Percentiles rank a stretch among this genome's conserved stretches.
Evolutionary conservation across 2,329 filamentous ascomycete species (phyloP).

Genomic region (Fusarium circinatum): DNA sequence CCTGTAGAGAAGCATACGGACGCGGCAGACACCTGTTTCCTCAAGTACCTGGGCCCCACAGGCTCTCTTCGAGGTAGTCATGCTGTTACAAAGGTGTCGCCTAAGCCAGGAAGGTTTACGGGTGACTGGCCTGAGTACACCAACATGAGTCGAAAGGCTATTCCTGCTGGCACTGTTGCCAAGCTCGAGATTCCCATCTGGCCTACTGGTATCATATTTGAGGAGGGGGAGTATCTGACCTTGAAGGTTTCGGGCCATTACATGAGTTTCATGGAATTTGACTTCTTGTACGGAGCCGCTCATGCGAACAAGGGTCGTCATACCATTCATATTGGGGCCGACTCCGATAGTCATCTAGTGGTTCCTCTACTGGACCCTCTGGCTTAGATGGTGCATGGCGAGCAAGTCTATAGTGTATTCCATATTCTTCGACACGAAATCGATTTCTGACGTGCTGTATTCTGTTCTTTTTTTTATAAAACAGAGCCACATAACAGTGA

Average conservation of each 20-base stretch:
- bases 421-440: rapidly evolving
- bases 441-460: rapidly evolving
- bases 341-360: not conserved
- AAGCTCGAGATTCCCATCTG: not conserved
- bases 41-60: not conserved
- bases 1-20: not conserved
- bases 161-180: not conserved
- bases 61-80: not conserved
- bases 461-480: too few species aligned
- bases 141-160: not conserved
- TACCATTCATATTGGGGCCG: not conserved
- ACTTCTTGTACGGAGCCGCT: not conserved
- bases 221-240: not conserved
- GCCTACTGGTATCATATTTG: not conserved
- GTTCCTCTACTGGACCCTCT: not conserved
- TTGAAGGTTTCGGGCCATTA: not conserved
- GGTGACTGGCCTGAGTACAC: conserved; percentile 1
- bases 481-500: not conserved
- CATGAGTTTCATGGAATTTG: conserved; percentile 5
- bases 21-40: not conserved
- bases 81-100: not conserved
- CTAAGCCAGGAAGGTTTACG: not conserved
- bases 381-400: rapidly evolving
- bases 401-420: rapidly evolving
- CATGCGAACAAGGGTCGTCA: not conserved